Evolutionary conservation across 768 basidiomycete genomes (phyloP).

Genomic region (Phaeolepiota aurea): DNA sequence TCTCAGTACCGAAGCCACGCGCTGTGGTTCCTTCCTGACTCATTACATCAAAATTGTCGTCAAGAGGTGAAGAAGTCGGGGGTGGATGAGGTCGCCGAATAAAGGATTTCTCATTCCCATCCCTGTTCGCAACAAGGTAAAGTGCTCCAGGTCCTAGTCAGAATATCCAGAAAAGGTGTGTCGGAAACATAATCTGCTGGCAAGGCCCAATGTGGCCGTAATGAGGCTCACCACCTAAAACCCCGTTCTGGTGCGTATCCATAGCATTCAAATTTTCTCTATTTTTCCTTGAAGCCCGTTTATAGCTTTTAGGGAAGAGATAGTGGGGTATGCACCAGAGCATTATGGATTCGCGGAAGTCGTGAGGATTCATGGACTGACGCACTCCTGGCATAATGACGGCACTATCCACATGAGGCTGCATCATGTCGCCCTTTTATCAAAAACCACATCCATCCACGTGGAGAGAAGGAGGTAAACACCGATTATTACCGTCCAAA

Average conservation of each 20-base stretch:
- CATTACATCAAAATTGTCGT: slow-evolving; percentile 32
- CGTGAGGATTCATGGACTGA: slow-evolving; percentile 9
- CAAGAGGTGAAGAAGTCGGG: slow-evolving; percentile 26
- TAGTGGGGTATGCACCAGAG: slow-evolving; percentile 20
- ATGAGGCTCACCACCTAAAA: slow-evolving; percentile 7
- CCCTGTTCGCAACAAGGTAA: slow-evolving; percentile 31
- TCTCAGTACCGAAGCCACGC: slow-evolving; percentile 14
- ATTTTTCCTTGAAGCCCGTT: slow-evolving; percentile 3
- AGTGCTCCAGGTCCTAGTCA: slow-evolving; percentile 24
- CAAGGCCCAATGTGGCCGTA: slow-evolving; percentile 5
- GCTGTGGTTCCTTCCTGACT: slow-evolving; percentile 16
- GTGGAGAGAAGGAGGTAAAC: neutral
- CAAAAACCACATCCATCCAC: too few relatives aligned
- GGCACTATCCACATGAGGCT: slow-evolving; percentile 25
- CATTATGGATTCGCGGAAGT: slow-evolving; percentile 15
- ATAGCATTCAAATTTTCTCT: slow-evolving; percentile 6
- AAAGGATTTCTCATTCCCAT: slow-evolving; percentile 25
- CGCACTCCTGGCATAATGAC: slow-evolving; percentile 15
- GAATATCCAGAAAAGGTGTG: neutral
- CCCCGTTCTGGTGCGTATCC: slow-evolving; percentile 8
- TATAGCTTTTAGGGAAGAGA: slow-evolving; percentile 9
- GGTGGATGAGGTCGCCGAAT: slow-evolving; percentile 29
- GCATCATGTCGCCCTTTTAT: slow-evolving; percentile 21
- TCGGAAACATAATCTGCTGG: neutral
- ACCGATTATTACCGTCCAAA: too few relatives aligned